These are phyloP conservation scores for Magnaporthales sp. DNA, from an alignment of 2,329 filamentous ascomycete species.

Conservation along the genomic window DNA sequence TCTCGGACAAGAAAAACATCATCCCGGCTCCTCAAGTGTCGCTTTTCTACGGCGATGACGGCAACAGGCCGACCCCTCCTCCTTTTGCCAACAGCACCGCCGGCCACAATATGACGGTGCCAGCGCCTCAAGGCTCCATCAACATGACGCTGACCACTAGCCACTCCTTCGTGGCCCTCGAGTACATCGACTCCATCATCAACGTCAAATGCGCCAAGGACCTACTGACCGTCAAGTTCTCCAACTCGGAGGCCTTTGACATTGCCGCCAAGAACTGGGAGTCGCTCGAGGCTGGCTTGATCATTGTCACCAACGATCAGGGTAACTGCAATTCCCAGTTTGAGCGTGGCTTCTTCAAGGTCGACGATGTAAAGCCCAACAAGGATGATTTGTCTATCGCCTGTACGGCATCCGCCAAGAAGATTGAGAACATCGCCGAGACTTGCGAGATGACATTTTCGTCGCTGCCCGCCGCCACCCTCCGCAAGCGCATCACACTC, in stretches of 20 bases:
- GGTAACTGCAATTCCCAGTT: conserved; percentile 29
- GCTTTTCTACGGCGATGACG: conserved; percentile 3
- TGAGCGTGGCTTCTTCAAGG: conserved; percentile 31
- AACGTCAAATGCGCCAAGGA: conserved; percentile 20
- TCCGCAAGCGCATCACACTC: neutral
- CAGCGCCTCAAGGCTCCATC: conserved; percentile 8
- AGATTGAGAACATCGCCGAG: neutral
- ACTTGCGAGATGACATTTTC: conserved; percentile 9
- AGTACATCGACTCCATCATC: conserved; percentile 19
- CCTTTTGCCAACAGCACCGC: neutral
- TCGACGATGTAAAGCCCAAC: conserved; percentile 19
- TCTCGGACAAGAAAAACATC: conserved; percentile 2
- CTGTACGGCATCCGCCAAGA: conserved; percentile 10
- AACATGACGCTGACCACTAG: conserved; percentile 18
- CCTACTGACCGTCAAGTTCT: conserved; percentile 19
- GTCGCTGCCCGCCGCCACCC: conserved; percentile 2
- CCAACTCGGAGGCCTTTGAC: conserved; percentile 15
- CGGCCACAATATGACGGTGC: neutral
- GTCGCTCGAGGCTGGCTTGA: conserved; percentile 12
- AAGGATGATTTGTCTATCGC: conserved; percentile 20
- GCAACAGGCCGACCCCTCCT: neutral
- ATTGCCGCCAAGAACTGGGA: conserved; percentile 16
- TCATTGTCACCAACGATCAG: conserved; percentile 32
- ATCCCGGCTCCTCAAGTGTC: neutral
- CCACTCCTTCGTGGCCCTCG: conserved; percentile 21